Percentiles rank a stretch among this genome's conserved stretches.
Conservation (phyloP, 2,329 filamentous ascomycete species). For the Verticillium longisporum region DNA sequence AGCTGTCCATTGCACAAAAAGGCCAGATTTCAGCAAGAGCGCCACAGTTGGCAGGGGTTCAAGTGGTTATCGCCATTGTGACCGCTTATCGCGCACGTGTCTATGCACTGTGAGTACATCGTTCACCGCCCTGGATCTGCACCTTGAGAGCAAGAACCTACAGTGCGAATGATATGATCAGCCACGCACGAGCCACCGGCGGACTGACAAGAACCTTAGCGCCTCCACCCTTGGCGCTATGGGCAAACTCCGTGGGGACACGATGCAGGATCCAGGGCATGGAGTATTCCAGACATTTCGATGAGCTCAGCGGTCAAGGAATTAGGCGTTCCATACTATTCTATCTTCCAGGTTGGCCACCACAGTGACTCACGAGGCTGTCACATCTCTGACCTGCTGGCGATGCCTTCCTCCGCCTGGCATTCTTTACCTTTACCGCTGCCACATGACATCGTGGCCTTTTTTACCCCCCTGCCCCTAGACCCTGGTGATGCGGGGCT, state of each 20-base stretch:
- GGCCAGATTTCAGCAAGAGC: slow-evolving; percentile 40
- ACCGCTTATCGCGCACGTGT: background rate
- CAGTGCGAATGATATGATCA: background rate
- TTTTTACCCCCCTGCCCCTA: background rate
- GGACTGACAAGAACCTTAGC: background rate
- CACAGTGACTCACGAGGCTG: background rate
- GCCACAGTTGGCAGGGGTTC: slow-evolving; percentile 16
- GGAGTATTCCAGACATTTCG: background rate
- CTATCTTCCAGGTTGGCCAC: background rate
- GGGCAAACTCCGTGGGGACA: background rate
- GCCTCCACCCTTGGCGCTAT: background rate
- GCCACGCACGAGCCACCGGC: background rate
- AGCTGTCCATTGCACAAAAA: slow-evolving; percentile 40
- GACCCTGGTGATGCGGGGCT: background rate
- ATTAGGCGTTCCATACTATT: background rate
- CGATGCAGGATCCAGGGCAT: background rate
- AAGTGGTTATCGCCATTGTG: background rate
- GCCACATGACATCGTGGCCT: background rate
- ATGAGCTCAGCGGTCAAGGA: background rate
- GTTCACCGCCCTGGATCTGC: background rate
- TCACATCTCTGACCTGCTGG: background rate
- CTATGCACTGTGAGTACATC: background rate
- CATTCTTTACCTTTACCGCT: background rate
- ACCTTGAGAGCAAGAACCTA: background rate
- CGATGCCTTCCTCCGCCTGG: background rate